Base-by-base conservation (phyloP, 1,284 basidiomycete species). In the Ganoderma sp. region DNA sequence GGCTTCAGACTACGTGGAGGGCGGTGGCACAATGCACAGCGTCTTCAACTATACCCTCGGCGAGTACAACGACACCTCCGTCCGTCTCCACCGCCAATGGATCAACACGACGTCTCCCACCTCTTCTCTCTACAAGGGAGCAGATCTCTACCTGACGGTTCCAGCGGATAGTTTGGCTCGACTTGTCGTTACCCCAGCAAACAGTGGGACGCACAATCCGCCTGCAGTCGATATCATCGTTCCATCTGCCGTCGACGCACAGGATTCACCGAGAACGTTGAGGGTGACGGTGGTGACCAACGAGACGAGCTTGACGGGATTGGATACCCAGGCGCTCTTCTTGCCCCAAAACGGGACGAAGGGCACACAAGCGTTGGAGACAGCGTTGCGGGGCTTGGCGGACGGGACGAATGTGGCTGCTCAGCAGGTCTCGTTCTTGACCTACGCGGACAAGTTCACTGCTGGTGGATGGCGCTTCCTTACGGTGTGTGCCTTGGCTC, bases 391-490 rank as follows among this genome's bases (percentile, higher is more conserved):
- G 17, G 79, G 79, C 0, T 72, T 82, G 48, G 71, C 73, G 15
- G 75, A 75, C 56, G 79, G 77, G 6, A 67, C 70, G 5, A 73
- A 64, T 10, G 68, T 69, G 6, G 74, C 78, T 0, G 79, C 80
- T 5, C 70, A 80, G 22, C 80, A 84, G 69, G 70, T 73, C 6
- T 74, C 72, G 15, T 77, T 77, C 79, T 43, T 77, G 48, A 75
- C 75, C 4, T 82, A 82, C 66, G 48, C 74, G 17, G 73, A 78
- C 66, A 81, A 81, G 68, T 83, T 81, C 68, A 75, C 81, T 3
- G 83, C 83, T 1, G 83, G 84, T 12, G 81, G 82, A 10, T 84
- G 83, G 83, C 76, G 83, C 9, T 84, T 82, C 74, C 68, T 83
- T 42, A 83, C 82, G 3, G 70, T 73, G 59, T 73, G 64, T 72